A percentile compares a stretch with the other conserved stretches of the same genome.
phyloP scores from a whole-genome alignment of 306 rosid genomes.

The Phaseolus lunatus region DNA sequence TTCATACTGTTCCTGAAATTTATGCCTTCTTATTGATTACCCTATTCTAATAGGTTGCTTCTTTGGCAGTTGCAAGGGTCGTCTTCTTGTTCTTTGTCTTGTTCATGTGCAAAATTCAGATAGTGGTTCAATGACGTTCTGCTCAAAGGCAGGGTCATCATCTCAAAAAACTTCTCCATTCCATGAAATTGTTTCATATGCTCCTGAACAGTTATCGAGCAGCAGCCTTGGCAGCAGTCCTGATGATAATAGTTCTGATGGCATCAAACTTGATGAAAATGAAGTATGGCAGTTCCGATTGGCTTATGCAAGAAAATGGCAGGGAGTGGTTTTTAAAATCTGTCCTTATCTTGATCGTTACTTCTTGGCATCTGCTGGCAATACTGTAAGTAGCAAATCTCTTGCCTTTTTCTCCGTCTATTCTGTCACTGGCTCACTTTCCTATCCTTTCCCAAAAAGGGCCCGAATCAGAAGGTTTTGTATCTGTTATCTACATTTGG shows the following conservation, averaged over 20 bases:
- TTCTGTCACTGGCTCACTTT: constrained; percentile 12
- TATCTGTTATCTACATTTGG: constrained; percentile 29
- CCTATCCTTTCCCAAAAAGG: constrained; percentile 22
- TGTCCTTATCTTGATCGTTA: constrained; percentile 93
- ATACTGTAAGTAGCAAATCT: constrained; percentile 68
- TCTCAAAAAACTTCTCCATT: constrained; percentile 83
- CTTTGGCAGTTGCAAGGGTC: constrained; percentile 81
- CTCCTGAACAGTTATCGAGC: constrained; percentile 83
- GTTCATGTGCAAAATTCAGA: constrained; percentile 92
- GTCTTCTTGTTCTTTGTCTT: constrained; percentile 85
- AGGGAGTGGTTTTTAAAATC: constrained; percentile 81
- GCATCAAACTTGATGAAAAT: constrained; percentile 83
- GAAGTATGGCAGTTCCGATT: constrained; percentile 92
- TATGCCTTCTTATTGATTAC: constrained; percentile 35
- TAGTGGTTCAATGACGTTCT: constrained; percentile 83
- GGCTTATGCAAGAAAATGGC: constrained; percentile 65
- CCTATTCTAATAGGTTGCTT: constrained; percentile 53
- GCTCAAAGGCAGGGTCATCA: constrained; percentile 79
- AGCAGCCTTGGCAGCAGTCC: constrained; percentile 90
- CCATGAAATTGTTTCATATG: constrained; percentile 73
- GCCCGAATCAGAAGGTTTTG: constrained; percentile 27
- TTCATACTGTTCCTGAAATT: constrained; percentile 17
- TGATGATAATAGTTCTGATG: constrained; percentile 88
- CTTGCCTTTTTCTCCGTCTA: constrained; percentile 8
- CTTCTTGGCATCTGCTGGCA: constrained; percentile 94